phyloP scores from a whole-genome alignment of 441 rosid genomes.

The Bruguiera hainesii region DNA sequence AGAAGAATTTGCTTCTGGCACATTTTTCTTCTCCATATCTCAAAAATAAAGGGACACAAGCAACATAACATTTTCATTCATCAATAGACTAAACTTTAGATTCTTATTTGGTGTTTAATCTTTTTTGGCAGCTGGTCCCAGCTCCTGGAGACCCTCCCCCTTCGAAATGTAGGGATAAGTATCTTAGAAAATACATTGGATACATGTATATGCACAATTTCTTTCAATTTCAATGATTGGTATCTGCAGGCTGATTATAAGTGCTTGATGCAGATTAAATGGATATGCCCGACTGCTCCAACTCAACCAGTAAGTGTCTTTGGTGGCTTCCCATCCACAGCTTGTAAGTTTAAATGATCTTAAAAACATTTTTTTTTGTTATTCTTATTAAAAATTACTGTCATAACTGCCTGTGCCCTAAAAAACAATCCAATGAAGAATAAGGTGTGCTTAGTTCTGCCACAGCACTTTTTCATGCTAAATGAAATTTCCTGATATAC shows the following conservation, averaged over 20 bases:
- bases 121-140: slow-evolving; percentile 88
- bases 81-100: background rate
- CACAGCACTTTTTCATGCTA: slow-evolving; percentile 2
- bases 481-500: slow-evolving; percentile 18
- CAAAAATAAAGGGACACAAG: background rate
- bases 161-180: slow-evolving; percentile 63
- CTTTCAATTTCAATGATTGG: slow-evolving; percentile 13
- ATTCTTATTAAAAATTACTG: background rate
- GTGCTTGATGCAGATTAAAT: slow-evolving; percentile 63
- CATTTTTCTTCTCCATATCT: background rate
- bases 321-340: slow-evolving; percentile 92
- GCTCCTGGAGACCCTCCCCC: slow-evolving; percentile 77
- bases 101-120: slow-evolving; percentile 25
- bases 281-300: slow-evolving; percentile 99
- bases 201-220: background rate
- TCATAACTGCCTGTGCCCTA: background rate
- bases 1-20: no score
- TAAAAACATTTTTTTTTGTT: background rate
- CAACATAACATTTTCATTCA: background rate
- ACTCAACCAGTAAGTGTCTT: slow-evolving; percentile 69
- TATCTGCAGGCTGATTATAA: background rate
- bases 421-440: background rate
- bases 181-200: background rate
- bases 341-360: slow-evolving; percentile 51
- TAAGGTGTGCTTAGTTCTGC: no score